Evolutionary conservation across 495 filamentous ascomycete genomes (phyloP).

Genomic region (Aspergillus affinis): DNA sequence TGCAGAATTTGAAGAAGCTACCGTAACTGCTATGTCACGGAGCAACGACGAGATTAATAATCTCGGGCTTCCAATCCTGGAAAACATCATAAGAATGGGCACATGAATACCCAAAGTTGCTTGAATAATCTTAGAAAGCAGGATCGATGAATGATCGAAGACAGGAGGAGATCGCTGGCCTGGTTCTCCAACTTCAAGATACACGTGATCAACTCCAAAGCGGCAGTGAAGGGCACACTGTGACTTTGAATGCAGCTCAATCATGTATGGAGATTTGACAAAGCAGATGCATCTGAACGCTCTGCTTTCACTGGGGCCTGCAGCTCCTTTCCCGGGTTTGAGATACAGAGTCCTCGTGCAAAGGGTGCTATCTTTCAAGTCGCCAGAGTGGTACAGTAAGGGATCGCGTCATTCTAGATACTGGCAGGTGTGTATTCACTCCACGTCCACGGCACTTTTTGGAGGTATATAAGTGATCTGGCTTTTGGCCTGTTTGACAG

Average conservation of each 20-base stretch:
- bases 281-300: slow-evolving; percentile 23
- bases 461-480: too few species aligned
- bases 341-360: slow-evolving; percentile 17
- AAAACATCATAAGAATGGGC: slow-evolving; percentile 25
- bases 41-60: slow-evolving; percentile 20
- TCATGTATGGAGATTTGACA: slow-evolving; percentile 32
- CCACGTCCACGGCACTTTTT: neutral
- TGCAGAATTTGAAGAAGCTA: slow-evolving; percentile 20
- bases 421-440: neutral
- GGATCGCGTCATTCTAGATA: neutral
- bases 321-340: slow-evolving; percentile 21
- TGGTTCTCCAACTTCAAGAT: slow-evolving; percentile 18
- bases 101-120: neutral
- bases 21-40: slow-evolving; percentile 23
- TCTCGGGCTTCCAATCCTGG: slow-evolving; percentile 30
- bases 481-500: too few species aligned
- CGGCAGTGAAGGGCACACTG: slow-evolving; percentile 21
- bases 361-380: slow-evolving; percentile 16
- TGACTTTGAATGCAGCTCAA: slow-evolving; percentile 29
- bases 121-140: slow-evolving; percentile 13
- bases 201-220: slow-evolving; percentile 20
- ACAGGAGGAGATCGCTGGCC: slow-evolving; percentile 18
- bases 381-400: slow-evolving; percentile 14
- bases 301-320: slow-evolving; percentile 25
- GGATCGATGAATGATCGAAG: slow-evolving; percentile 21